Conservation (phyloP, 164 flowering plant genomes). For the Brasenia schreberi region DNA sequence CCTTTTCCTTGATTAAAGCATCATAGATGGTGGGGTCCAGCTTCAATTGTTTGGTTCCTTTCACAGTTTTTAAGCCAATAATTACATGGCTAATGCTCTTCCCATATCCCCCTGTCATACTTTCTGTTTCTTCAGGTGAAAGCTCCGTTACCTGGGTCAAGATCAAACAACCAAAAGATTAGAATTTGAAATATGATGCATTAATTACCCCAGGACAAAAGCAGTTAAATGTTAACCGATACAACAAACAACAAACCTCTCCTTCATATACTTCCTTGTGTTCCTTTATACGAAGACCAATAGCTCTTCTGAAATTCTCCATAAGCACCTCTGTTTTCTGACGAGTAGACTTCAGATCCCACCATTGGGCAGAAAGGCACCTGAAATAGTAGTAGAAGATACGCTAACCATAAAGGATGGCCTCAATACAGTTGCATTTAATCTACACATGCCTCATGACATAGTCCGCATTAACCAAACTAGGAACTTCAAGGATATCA, state of each 20-base stretch:
- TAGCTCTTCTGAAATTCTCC: slow-evolving; percentile 92
- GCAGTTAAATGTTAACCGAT: background rate
- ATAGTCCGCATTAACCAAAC: too few species aligned
- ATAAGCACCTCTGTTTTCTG: slow-evolving; percentile 98
- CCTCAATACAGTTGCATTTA: background rate
- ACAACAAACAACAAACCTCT: slow-evolving; percentile 46
- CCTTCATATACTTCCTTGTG: slow-evolving; percentile 98
- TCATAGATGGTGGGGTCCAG: slow-evolving; percentile 96
- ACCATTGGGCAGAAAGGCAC: slow-evolving; percentile 99
- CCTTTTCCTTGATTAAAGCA: slow-evolving; percentile 98
- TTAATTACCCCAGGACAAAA: background rate
- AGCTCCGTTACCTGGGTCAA: slow-evolving; percentile 82
- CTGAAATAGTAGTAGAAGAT: slow-evolving; percentile 17
- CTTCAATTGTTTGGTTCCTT: slow-evolving; percentile 97
- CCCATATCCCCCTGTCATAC: slow-evolving; percentile 88
- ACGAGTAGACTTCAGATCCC: slow-evolving; percentile 96
- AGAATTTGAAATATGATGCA: background rate
- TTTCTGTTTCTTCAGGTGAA: slow-evolving; percentile 96
- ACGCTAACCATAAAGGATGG: background rate
- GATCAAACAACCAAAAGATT: background rate
- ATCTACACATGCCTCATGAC: too few species aligned
- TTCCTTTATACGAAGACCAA: slow-evolving; percentile 97
- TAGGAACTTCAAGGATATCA: too few species aligned
- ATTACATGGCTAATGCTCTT: slow-evolving; percentile 93
- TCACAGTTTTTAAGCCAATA: slow-evolving; percentile 90